Conservation (phyloP, 1,139 yeast species). For the Torulaspora pretoriensis region DNA sequence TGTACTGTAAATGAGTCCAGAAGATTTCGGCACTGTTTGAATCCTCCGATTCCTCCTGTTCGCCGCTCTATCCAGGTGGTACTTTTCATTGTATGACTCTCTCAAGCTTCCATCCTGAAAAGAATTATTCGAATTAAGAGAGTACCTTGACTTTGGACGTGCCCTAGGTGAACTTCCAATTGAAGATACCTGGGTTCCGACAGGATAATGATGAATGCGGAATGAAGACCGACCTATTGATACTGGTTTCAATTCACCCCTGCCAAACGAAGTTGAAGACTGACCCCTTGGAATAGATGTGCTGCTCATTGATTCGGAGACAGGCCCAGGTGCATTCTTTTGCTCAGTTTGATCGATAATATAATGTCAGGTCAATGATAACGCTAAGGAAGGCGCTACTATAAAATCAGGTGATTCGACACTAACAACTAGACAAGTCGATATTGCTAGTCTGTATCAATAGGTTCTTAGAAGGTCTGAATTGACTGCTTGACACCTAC, state of each 20-base stretch:
- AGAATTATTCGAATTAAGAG: constrained; percentile 15
- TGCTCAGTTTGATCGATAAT: no score
- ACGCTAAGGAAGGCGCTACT: no score
- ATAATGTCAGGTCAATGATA: neutral
- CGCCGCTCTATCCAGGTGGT: neutral
- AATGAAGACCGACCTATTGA: constrained; percentile 15
- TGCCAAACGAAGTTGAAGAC: constrained; percentile 11
- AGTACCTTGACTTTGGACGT: constrained; percentile 16
- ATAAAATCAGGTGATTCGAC: neutral
- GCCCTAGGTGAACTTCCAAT: constrained; percentile 17
- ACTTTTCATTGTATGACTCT: constrained; percentile 7
- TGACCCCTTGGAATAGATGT: constrained; percentile 12
- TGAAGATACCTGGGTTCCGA: constrained; percentile 10
- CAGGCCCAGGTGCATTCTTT: no score
- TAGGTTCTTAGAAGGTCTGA: no score
- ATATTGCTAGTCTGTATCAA: no score
- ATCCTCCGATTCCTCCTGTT: constrained; percentile 3
- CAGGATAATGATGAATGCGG: constrained; percentile 17
- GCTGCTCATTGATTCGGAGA: constrained; percentile 5
- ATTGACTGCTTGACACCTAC: no score
- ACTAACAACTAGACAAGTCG: no score
- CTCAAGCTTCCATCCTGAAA: constrained; percentile 14
- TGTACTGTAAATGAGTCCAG: constrained; percentile 24
- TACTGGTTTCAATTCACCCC: constrained; percentile 14
- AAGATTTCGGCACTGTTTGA: constrained; percentile 15